These are phyloP conservation scores for Sonneratia caseolaris DNA, from an alignment of 345 rosid genomes.

Conservation along the genomic window DNA sequence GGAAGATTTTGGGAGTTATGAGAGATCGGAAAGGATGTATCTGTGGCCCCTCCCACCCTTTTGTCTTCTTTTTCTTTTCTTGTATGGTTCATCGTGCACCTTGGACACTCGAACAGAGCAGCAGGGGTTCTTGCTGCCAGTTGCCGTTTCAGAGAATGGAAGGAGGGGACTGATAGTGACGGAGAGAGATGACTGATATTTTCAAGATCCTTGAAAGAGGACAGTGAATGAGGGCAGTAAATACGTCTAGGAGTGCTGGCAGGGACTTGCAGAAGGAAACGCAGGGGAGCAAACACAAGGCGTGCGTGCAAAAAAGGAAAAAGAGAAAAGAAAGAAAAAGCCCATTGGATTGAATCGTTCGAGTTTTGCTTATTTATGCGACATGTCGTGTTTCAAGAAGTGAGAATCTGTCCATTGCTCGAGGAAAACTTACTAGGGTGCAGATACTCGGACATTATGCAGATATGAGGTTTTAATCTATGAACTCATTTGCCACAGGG, in stretches of 20 bases:
- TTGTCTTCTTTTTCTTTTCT: too few relatives aligned
- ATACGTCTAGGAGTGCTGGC: too few relatives aligned
- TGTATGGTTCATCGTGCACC: not conserved
- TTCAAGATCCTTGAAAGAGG: constrained; percentile 12
- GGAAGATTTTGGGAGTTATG: constrained; percentile 12
- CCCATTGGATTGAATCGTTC: too few relatives aligned
- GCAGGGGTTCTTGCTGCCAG: not conserved
- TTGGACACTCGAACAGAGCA: not conserved
- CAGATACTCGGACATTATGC: not conserved
- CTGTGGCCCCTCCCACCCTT: constrained; percentile 14
- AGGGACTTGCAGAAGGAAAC: not conserved
- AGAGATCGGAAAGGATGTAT: constrained; percentile 16
- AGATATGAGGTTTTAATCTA: not conserved
- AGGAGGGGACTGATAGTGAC: not conserved
- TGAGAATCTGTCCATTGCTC: not conserved
- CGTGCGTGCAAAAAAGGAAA: not conserved
- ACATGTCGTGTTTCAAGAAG: not conserved
- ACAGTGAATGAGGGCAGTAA: constrained; percentile 9
- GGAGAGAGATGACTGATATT: constrained; percentile 4
- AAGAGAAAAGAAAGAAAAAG: too few relatives aligned
- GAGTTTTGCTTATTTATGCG: too few relatives aligned
- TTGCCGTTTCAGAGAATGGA: constrained; percentile 10
- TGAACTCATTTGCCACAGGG: not conserved
- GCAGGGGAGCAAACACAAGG: not conserved
- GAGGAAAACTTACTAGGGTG: not conserved